These are phyloP conservation scores for Globisporangium paddicum DNA, from an alignment of 352 stramenopile genomes.

Conservation along the genomic window DNA sequence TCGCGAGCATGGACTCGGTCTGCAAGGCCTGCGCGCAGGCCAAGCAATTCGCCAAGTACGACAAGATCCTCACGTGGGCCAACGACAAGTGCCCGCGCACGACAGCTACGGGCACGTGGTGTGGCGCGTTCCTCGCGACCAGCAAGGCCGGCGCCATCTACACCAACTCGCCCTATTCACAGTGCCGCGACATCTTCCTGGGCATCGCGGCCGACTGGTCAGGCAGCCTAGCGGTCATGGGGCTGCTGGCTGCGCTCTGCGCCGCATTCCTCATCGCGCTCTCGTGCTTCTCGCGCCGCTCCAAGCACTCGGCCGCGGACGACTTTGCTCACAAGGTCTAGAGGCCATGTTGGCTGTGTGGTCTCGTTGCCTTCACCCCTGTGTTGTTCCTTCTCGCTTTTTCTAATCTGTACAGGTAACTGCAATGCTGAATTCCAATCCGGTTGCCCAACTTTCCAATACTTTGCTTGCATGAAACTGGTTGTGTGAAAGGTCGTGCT, in stretches of 20 bases:
- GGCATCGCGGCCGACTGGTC: slow-evolving; percentile 63
- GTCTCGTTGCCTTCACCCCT: not conserved
- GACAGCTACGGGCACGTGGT: slow-evolving; percentile 49
- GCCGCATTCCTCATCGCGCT: slow-evolving; percentile 49
- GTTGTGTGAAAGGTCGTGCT: not conserved
- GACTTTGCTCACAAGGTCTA: slow-evolving; percentile 1
- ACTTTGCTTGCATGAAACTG: not conserved
- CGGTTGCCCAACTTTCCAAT: not conserved
- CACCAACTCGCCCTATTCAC: slow-evolving; percentile 63
- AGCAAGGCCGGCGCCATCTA: slow-evolving; percentile 42
- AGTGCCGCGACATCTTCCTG: slow-evolving; percentile 68
- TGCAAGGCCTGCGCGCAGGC: slow-evolving; percentile 49
- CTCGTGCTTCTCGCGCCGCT: slow-evolving; percentile 57
- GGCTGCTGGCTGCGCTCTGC: slow-evolving; percentile 40
- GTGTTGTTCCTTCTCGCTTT: not conserved
- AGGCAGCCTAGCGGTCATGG: slow-evolving; percentile 43
- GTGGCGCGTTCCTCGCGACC: slow-evolving; percentile 42
- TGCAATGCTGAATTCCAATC: not conserved
- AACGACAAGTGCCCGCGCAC: slow-evolving; percentile 72
- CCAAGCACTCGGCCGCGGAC: slow-evolving; percentile 11
- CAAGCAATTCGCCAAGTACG: slow-evolving; percentile 59
- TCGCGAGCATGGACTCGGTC: slow-evolving; percentile 33
- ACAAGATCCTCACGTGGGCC: slow-evolving; percentile 71
- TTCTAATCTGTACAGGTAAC: not conserved
- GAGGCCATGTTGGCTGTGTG: too few relatives aligned